Evolutionary conservation across 1,139 yeast genomes (phyloP).

Genomic region (Yamadazyma taylorii): DNA sequence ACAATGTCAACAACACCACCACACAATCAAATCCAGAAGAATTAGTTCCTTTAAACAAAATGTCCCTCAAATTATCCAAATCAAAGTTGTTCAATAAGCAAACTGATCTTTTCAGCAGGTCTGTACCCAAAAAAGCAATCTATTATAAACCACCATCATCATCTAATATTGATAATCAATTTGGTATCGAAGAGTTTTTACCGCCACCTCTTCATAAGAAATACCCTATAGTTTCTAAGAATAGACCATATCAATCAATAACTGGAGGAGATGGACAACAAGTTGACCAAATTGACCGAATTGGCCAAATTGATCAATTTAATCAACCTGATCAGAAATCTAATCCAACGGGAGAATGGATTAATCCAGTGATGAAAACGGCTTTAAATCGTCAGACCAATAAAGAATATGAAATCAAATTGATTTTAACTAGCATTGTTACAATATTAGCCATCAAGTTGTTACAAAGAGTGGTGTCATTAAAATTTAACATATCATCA

Average conservation of each 20-base stretch:
- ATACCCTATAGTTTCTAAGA: slow-evolving; percentile 15
- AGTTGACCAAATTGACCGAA: too few species aligned
- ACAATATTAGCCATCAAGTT: slow-evolving; percentile 11
- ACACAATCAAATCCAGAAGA: slow-evolving; percentile 9
- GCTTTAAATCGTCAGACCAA: slow-evolving; percentile 40
- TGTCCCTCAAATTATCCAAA: slow-evolving; percentile 21
- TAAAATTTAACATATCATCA: slow-evolving; percentile 9
- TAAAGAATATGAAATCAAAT: slow-evolving; percentile 27
- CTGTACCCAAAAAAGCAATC: slow-evolving; percentile 23
- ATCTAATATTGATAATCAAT: slow-evolving; percentile 24
- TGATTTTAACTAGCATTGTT: slow-evolving; percentile 20
- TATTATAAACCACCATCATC: slow-evolving; percentile 40
- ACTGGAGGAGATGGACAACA: slow-evolving; percentile 1
- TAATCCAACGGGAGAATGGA: slow-evolving; percentile 42
- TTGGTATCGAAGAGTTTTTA: slow-evolving; percentile 31
- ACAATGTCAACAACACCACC: slow-evolving; percentile 2
- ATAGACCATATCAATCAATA: slow-evolving; percentile 6
- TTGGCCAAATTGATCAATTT: slow-evolving; percentile 7
- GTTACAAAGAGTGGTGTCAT: slow-evolving; percentile 3
- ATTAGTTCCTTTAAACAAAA: slow-evolving; percentile 18
- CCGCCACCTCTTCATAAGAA: slow-evolving; percentile 24
- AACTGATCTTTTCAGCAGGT: slow-evolving; percentile 12
- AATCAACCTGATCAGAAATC: slow-evolving; percentile 13
- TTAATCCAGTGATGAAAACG: slow-evolving; percentile 36
- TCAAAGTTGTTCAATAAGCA: slow-evolving; percentile 18